phyloP scores from a whole-genome alignment of 345 rosid genomes.

The Populus ilicifolia region DNA sequence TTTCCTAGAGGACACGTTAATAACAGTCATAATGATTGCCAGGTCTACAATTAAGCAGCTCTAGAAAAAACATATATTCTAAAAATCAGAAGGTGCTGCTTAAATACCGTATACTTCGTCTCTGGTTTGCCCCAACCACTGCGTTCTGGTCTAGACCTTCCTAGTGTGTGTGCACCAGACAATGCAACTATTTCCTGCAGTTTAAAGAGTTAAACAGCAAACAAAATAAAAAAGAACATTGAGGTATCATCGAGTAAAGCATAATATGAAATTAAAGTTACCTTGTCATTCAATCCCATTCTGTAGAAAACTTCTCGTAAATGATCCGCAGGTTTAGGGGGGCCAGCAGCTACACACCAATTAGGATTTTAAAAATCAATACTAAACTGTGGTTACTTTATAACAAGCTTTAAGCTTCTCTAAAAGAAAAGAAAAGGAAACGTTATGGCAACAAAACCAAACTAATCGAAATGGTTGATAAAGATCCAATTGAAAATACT shows the following conservation, averaged over 20 bases:
- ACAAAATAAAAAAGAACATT: not conserved
- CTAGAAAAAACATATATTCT: not conserved
- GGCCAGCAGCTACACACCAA: conserved; percentile 68
- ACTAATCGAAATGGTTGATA: not conserved
- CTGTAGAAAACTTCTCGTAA: conserved; percentile 77
- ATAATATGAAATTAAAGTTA: conserved; percentile 9
- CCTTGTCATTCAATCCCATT: conserved; percentile 94
- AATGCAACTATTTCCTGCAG: conserved; percentile 86
- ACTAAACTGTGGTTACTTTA: not conserved
- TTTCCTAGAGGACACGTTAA: not conserved
- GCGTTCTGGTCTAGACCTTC: conserved; percentile 92
- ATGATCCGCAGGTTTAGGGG: conserved; percentile 83
- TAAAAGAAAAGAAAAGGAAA: not conserved
- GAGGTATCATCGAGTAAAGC: not conserved
- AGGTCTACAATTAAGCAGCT: not conserved
- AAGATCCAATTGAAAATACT: conserved; percentile 12
- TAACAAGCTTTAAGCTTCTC: not conserved
- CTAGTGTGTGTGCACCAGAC: conserved; percentile 95
- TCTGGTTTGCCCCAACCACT: conserved; percentile 97
- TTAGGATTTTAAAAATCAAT: conserved; percentile 11
- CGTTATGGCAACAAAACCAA: not conserved
- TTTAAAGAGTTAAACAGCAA: conserved; percentile 10
- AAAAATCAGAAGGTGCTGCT: not conserved
- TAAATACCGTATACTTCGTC: conserved; percentile 83
- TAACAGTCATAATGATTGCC: not conserved